Percentiles rank a stretch among this genome's conserved stretches.
These are phyloP conservation scores for Tolypocladium album DNA, from an alignment of 2,329 filamentous ascomycete species.

Conservation along the genomic window DNA sequence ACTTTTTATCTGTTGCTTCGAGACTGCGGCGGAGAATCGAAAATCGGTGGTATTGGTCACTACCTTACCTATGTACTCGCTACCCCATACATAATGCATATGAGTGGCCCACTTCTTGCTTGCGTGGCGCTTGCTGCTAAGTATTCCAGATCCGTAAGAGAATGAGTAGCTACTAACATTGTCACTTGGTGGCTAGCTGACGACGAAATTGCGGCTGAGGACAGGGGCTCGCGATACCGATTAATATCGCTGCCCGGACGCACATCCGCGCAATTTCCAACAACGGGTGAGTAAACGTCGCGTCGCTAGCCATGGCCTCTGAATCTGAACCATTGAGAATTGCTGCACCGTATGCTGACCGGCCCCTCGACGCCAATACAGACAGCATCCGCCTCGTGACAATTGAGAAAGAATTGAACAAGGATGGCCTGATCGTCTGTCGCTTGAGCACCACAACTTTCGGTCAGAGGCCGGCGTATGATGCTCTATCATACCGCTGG, in stretches of 20 bases:
- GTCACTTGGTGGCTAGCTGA: not conserved
- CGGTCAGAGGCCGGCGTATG: conserved; percentile 5
- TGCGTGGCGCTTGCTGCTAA: not conserved
- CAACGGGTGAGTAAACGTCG: not conserved
- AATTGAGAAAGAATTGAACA: conserved; percentile 1
- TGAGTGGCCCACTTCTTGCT: not conserved
- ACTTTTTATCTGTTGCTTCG: not conserved
- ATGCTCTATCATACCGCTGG: conserved; percentile 11
- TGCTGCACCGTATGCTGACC: conserved; percentile 1
- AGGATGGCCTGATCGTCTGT: conserved; percentile 1
- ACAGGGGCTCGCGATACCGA: not conserved
- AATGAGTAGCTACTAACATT: not conserved
- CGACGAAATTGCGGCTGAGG: not conserved
- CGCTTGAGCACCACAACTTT: conserved; percentile 3
- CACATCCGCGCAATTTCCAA: not conserved
- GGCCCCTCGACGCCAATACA: not conserved
- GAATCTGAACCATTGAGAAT: not conserved
- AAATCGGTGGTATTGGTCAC: too few species aligned
- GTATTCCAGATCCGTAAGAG: not conserved
- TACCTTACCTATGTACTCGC: too few species aligned
- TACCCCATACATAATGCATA: too few species aligned
- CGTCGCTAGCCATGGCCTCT: not conserved
- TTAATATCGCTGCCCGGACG: too few species aligned
- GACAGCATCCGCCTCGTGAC: conserved; percentile 6
- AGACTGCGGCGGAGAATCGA: not conserved